A percentile compares a stretch with the other conserved stretches of the same genome.
phyloP scores from a whole-genome alignment of 2,329 filamentous ascomycete genomes.

The Exophiala phaeomuriformis region DNA sequence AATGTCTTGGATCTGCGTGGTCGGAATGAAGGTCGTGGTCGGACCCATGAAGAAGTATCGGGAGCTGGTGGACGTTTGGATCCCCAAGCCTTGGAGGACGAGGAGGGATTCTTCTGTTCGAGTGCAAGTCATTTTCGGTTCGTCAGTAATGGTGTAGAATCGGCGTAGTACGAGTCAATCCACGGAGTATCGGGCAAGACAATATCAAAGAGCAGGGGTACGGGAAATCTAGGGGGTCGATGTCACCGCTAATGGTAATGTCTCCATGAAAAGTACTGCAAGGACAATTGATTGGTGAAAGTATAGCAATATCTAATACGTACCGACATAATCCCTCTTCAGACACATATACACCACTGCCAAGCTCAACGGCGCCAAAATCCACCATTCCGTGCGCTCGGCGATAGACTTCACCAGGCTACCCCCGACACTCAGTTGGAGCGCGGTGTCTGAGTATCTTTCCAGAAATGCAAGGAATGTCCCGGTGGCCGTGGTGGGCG shows the following conservation, averaged over 20 bases:
- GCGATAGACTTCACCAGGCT: slow-evolving; percentile 30
- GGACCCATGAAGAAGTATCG: slow-evolving; percentile 58
- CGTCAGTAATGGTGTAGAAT: not conserved
- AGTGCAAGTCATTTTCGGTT: slow-evolving; percentile 27
- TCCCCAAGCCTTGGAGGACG: slow-evolving; percentile 78
- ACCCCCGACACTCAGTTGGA: slow-evolving; percentile 23
- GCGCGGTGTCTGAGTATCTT: slow-evolving; percentile 29
- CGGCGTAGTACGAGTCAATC: too few relatives aligned
- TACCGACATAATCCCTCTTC: slow-evolving; percentile 47
- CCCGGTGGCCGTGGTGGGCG: slow-evolving; percentile 2
- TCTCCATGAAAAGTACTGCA: not conserved
- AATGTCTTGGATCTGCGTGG: slow-evolving; percentile 83
- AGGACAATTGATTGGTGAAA: not conserved
- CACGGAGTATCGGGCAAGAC: slow-evolving; percentile 13
- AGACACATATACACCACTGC: slow-evolving; percentile 41
- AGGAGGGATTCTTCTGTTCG: slow-evolving; percentile 73
- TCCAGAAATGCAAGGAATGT: slow-evolving; percentile 29
- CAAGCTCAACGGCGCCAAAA: slow-evolving; percentile 35
- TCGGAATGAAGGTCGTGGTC: slow-evolving; percentile 74
- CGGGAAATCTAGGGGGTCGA: too few relatives aligned
- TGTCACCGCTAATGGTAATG: not conserved
- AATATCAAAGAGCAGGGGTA: too few relatives aligned
- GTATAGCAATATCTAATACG: slow-evolving; percentile 19
- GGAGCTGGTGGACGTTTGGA: slow-evolving; percentile 74
- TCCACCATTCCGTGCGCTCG: slow-evolving; percentile 37